Base-by-base conservation (phyloP, 176 grass and related monocot species). In the Eleusine coracana region DNA sequence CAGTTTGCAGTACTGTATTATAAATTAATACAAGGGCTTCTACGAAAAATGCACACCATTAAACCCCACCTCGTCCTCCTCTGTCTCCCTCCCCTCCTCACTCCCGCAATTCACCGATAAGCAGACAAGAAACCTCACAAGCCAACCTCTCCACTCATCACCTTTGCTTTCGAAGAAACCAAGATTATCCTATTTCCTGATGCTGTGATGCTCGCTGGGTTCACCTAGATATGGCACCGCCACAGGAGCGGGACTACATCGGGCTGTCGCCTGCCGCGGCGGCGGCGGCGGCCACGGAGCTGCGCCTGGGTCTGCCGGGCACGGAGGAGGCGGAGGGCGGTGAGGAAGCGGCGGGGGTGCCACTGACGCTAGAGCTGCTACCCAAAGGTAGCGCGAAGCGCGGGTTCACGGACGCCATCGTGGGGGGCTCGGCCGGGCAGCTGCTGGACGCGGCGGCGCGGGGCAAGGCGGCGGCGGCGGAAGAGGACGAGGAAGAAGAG, bases 161-260 rank as follows among this genome's bases (percentile, higher is more conserved):
- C 37, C 58, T 52, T 18, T 41, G 38, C n/a, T 45, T 66, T 16
- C 76, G 70, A 42, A 28, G 14, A 42, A 87, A 9, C 74, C 29
- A 25, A 70, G 31, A 89, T 75, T 29, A 61, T 39, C 45, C 11
- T 20, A 25, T 13, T 75, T 1, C 17, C n/a, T 38, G 87, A 54
- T 68, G 64, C 71, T 31, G 77, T 81, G 79, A 89, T 85, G 74
- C 80, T 55, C 23, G 44, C 59, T 42, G 55, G 42, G 58, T 44
- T 55, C 58, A 21, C 38, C n/a, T 89, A 74, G 48, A 27, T 52
- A 95, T 95, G 93, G 54, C 80, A 31, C 85, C 80, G 56, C 78
- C 88, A 73, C 76, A 88, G 88, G 90, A 96, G 76, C 88, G 89
- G 75, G 80, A 95, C 80, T 96, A 96, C 90, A 95, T 92, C 64